A percentile compares a stretch with the other conserved stretches of the same genome.
phyloP scores from a whole-genome alignment of 2,329 filamentous ascomycete species.

The Exserohilum turcica region DNA sequence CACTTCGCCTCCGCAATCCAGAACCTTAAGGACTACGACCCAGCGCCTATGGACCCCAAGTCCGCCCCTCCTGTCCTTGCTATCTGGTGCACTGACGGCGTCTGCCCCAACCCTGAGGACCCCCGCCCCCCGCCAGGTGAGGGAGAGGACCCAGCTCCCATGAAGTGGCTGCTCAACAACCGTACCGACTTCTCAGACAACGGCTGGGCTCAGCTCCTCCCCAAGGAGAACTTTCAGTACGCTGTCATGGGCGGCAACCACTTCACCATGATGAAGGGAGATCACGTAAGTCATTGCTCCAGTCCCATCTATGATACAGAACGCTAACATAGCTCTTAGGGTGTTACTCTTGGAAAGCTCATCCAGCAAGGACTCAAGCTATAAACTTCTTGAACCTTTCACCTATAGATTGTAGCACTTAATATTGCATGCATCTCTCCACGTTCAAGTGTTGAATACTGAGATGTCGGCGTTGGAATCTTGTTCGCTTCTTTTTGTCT shows the following conservation, averaged over 20 bases:
- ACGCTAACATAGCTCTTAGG: constrained; percentile 39
- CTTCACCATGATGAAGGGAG: constrained; percentile 76
- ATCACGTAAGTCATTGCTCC: constrained; percentile 47
- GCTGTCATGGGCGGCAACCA: constrained; percentile 74
- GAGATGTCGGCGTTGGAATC: constrained; percentile 37
- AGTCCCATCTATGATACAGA: background rate
- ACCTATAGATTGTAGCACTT: constrained; percentile 16
- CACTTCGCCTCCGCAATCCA: constrained; percentile 73
- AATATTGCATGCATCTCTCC: constrained; percentile 40
- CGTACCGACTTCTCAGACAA: constrained; percentile 73
- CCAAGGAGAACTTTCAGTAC: constrained; percentile 64
- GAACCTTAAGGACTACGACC: constrained; percentile 71
- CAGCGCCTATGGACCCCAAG: constrained; percentile 64
- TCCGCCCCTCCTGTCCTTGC: constrained; percentile 66
- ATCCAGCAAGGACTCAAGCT: constrained; percentile 51
- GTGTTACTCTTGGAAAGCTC: constrained; percentile 50
- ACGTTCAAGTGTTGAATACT: constrained; percentile 41
- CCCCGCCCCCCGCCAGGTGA: constrained; percentile 68
- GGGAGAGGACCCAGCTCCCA: constrained; percentile 59
- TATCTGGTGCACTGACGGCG: constrained; percentile 76
- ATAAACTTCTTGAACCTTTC: constrained; percentile 16
- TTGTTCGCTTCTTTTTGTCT: constrained; percentile 12
- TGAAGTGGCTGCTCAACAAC: constrained; percentile 73
- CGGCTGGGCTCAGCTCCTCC: constrained; percentile 70
- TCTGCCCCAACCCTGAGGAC: constrained; percentile 69